Conservation (phyloP, 2,329 filamentous ascomycete species). For the Phialophora verrucosa region DNA sequence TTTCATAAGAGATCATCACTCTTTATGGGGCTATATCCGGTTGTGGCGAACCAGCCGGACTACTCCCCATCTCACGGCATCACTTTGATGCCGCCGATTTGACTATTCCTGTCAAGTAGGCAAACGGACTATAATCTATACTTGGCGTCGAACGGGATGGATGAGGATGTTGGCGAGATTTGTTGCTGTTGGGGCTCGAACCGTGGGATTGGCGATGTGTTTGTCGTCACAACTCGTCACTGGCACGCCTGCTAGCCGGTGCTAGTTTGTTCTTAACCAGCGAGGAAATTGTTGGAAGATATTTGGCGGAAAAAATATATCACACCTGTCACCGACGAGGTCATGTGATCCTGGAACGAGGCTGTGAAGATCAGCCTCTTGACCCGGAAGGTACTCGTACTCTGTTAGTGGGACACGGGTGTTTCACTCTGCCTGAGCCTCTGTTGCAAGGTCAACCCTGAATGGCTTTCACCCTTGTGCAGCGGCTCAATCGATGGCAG, state of each 20-base stretch:
- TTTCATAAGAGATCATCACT: not conserved
- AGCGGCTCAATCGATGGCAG: not conserved
- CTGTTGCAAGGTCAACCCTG: not conserved
- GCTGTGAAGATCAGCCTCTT: not conserved
- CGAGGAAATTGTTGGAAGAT: not conserved
- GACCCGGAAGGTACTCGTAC: too few relatives aligned
- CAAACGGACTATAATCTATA: not conserved
- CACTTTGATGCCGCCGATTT: not conserved
- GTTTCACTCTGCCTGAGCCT: not conserved
- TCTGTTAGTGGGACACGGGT: not conserved
- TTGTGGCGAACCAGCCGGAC: not conserved
- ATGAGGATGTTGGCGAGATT: not conserved
- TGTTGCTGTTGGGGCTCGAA: not conserved
- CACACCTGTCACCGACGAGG: not conserved
- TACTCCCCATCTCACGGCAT: not conserved
- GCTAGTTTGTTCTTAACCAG: not conserved
- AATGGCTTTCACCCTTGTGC: not conserved
- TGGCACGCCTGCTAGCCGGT: not conserved
- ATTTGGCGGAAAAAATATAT: not conserved
- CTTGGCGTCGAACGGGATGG: not conserved
- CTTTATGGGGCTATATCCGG: not conserved
- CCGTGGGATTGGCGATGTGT: not conserved
- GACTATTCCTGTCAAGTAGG: constrained; percentile 1
- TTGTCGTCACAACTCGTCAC: not conserved
- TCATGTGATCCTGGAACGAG: not conserved